Evolutionary conservation across 2,329 filamentous ascomycete genomes (phyloP).

Genomic region (Aaosphaeria pasadenensis): DNA sequence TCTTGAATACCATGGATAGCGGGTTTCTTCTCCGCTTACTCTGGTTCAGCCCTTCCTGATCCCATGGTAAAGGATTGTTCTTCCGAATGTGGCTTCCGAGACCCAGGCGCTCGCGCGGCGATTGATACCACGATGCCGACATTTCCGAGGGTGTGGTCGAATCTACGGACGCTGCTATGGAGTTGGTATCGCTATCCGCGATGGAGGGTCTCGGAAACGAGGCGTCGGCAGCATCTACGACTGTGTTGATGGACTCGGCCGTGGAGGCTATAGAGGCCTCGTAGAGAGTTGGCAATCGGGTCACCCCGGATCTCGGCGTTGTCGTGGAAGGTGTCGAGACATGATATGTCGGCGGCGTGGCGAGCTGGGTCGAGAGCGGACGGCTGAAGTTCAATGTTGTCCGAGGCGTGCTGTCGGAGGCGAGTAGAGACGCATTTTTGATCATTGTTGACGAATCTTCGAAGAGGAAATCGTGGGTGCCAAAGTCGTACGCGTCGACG

Average conservation of each 20-base stretch:
- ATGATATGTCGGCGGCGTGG: constrained; percentile 1
- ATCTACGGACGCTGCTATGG: constrained; percentile 8
- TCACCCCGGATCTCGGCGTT: constrained; percentile 6
- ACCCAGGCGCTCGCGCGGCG: constrained; percentile 35
- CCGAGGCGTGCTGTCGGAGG: neutral
- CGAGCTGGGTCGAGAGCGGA: constrained; percentile 4
- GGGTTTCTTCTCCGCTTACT: constrained; percentile 30
- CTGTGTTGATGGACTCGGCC: neutral
- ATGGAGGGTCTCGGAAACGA: neutral
- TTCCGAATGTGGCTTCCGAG: constrained; percentile 33
- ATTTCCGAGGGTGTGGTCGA: constrained; percentile 30
- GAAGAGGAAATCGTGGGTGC: constrained; percentile 25
- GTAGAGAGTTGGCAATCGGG: constrained; percentile 30
- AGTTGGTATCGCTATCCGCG: constrained; percentile 14
- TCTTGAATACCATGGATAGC: constrained; percentile 17
- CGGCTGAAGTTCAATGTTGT: constrained; percentile 10
- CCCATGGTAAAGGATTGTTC: constrained; percentile 32
- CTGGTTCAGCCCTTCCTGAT: constrained; percentile 10
- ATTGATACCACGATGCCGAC: constrained; percentile 34
- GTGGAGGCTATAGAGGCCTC: constrained; percentile 22
- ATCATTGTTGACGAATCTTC: constrained; percentile 3
- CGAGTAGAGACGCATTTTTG: neutral
- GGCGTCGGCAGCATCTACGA: neutral
- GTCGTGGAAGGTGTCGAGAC: neutral
- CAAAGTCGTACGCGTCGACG: constrained; percentile 8